Conservation (phyloP, 129 eudicot genomes). For the Cynara cardunculus region DNA sequence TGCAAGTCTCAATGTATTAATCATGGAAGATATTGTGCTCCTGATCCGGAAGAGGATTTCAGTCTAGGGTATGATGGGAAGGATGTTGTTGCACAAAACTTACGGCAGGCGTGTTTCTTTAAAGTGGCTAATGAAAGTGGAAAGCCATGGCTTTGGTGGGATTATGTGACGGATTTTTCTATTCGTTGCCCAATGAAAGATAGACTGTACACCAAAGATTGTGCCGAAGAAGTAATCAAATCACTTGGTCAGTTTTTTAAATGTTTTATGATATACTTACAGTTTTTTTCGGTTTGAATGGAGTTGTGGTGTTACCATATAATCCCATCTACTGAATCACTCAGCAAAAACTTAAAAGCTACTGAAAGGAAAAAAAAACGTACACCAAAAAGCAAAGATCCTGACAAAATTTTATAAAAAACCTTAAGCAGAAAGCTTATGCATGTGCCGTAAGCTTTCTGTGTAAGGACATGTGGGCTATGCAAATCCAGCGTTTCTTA, state of each 20-base stretch:
- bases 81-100: conserved; percentile 84
- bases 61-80: conserved; percentile 76
- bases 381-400: too few relatives aligned
- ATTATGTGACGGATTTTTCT: conserved; percentile 83
- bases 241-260: conserved; percentile 64
- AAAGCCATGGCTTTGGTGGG: conserved; percentile 99
- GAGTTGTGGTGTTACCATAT: too few relatives aligned
- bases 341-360: too few relatives aligned
- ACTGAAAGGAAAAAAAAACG: too few relatives aligned
- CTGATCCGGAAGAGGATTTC: conserved; percentile 88
- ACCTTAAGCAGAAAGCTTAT: too few relatives aligned
- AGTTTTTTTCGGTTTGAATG: background rate
- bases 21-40: conserved; percentile 93
- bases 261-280: background rate
- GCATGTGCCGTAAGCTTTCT: too few relatives aligned
- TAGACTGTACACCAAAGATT: conserved; percentile 62
- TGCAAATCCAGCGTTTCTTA: too few relatives aligned
- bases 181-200: conserved; percentile 94
- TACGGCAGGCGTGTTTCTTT: conserved; percentile 70
- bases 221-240: conserved; percentile 74
- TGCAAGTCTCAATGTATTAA: conserved; percentile 93
- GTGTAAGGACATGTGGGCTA: too few relatives aligned
- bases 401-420: too few relatives aligned
- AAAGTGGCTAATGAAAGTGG: conserved; percentile 82
- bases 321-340: too few relatives aligned